Evolutionary conservation across 2,329 filamentous ascomycete species (phyloP).

Genomic region (Cladosporium sp.): DNA sequence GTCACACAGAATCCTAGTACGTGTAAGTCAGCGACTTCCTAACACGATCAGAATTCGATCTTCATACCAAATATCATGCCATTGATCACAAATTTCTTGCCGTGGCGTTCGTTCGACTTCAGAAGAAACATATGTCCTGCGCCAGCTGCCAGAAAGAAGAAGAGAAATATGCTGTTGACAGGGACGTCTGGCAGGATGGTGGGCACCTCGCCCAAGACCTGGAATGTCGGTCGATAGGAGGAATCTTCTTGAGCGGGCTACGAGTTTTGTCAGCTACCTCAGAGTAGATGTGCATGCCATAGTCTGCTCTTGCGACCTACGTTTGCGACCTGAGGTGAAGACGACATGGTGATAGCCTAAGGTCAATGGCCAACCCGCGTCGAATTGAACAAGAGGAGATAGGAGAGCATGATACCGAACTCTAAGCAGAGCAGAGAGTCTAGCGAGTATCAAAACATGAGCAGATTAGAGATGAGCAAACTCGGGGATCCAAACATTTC

Average conservation of each 20-base stretch:
- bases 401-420: too few species aligned
- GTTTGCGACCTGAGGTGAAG: neutral
- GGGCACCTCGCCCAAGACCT: slow-evolving; percentile 56
- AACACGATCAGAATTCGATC: neutral
- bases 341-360: neutral
- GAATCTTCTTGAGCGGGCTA: neutral
- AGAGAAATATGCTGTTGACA: slow-evolving; percentile 59
- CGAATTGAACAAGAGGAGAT: neutral
- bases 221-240: slow-evolving; percentile 25
- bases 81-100: slow-evolving; percentile 58
- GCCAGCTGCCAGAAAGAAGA: slow-evolving; percentile 52
- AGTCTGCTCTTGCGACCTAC: neutral
- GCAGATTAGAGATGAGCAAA: too few species aligned
- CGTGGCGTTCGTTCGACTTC: slow-evolving; percentile 45
- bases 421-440: too few species aligned
- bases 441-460: too few species aligned
- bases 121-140: slow-evolving; percentile 58
- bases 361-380: neutral
- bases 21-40: slow-evolving; percentile 32
- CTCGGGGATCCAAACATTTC: too few species aligned
- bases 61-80: slow-evolving; percentile 46
- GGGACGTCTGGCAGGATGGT: slow-evolving; percentile 58
- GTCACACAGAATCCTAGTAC: slow-evolving; percentile 49
- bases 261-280: neutral
- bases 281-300: neutral